Evolutionary conservation across 495 filamentous ascomycete species (phyloP).

Genomic region (Trichoderma virens): DNA sequence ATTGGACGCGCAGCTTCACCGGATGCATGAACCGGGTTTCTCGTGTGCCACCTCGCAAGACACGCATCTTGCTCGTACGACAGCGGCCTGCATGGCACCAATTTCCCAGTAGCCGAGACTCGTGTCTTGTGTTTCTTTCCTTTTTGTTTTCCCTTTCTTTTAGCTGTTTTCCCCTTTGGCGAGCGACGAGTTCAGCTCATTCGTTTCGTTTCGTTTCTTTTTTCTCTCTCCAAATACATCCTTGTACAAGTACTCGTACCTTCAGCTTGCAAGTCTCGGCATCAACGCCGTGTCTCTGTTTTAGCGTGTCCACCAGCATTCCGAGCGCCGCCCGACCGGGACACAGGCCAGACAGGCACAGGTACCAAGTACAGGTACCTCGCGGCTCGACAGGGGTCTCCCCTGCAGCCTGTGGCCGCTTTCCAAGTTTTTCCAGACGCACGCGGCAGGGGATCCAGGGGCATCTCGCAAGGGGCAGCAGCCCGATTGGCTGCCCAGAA

Average conservation of each 20-base stretch:
- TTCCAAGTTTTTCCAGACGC: not conserved
- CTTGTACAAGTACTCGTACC: not conserved
- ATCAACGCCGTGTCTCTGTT: not conserved
- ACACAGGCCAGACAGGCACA: not conserved
- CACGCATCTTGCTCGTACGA: not conserved
- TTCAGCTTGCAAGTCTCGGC: not conserved
- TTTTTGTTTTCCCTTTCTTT: no score
- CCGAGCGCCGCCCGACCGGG: not conserved
- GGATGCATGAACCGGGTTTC: constrained; percentile 6
- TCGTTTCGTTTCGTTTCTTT: not conserved
- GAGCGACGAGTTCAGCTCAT: no score
- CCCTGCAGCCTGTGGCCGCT: not conserved
- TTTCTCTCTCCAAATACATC: not conserved
- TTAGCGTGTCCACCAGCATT: constrained; percentile 3
- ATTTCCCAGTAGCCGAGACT: not conserved
- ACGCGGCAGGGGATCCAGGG: not conserved
- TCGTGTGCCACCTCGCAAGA: not conserved
- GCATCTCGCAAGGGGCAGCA: not conserved
- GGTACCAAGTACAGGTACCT: not conserved
- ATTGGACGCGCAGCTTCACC: constrained; percentile 2
- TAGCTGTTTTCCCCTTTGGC: no score
- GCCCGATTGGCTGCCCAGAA: constrained; percentile 8
- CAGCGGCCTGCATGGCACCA: not conserved
- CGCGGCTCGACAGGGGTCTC: not conserved
- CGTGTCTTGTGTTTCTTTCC: not conserved